Base-by-base conservation (phyloP, 495 filamentous ascomycete species). In the Penicillium ochrochloron region DNA sequence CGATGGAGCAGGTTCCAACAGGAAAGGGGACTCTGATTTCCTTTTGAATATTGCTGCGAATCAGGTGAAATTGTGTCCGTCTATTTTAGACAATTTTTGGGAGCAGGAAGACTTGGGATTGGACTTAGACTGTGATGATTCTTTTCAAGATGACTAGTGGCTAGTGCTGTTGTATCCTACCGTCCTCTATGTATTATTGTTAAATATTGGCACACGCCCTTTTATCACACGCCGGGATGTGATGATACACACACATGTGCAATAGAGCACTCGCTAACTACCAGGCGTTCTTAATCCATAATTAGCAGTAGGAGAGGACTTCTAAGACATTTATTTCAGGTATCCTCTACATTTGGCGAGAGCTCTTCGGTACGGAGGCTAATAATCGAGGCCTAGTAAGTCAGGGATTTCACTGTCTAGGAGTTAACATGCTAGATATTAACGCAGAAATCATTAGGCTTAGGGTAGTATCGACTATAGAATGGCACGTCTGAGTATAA, bases 361-460 rank as follows among this genome's bases (percentile, higher is more conserved):
- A 29, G 19, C 6, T 64, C 56, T 56, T 71, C 67, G 29, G 66
- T 68, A 66, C 78, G 81, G 19, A 70, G 64, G 15, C 27, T 64
- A 63, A 80, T 7, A 10, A 81, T 75, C 2, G 70, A 76, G 2
- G 61, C 64, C 78, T 76, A 81, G 64, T 81, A 81, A 65, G 51
- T 29, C 50, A 80, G 52, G 25, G 78, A 72, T 4, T 72, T 75
- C 31, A 61, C 5, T 14, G 74, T 66, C 9, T 68, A 60, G 54
- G 66, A 76, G 37, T 75, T 74, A 70, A 75, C 53, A 63, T 80
- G 73, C 58, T 75, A 59, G 25, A 58, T 17, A 56, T 78, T 65
- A 54, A 73, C 62, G n/a, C 44, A 34, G 57, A 78, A 79, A 63
- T 80, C 76, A 57, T 69, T 63, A 9, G 66, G 66, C 55, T 66